phyloP scores from a whole-genome alignment of 306 rosid species.

The Castanea sativa region DNA sequence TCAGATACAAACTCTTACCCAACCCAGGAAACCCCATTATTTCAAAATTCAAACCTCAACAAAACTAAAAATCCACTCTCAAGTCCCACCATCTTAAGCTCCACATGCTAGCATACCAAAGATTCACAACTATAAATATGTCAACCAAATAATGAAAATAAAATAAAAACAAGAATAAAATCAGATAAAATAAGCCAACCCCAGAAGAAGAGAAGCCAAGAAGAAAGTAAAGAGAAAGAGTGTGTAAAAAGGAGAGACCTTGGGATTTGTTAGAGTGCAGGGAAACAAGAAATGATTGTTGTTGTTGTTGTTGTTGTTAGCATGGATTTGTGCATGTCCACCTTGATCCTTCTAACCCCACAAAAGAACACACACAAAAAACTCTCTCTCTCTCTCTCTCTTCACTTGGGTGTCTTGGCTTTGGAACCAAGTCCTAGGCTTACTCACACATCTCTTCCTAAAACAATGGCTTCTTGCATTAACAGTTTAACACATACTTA shows the following conservation, averaged over 20 bases:
- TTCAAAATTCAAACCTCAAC: not conserved
- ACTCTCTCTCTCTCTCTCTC: not conserved
- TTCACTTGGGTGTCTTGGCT: not conserved
- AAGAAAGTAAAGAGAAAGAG: not conserved
- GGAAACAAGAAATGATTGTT: slow-evolving; percentile 25
- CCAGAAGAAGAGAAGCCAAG: not conserved
- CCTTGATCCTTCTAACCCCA: slow-evolving; percentile 9
- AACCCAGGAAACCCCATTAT: slow-evolving; percentile 20
- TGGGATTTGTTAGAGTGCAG: slow-evolving; percentile 11
- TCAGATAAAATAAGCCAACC: not conserved
- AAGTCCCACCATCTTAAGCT: slow-evolving; percentile 22
- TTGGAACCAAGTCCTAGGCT: slow-evolving; percentile 24
- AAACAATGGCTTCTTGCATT: slow-evolving; percentile 24
- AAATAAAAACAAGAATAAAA: not conserved
- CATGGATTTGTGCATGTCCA: slow-evolving; percentile 23
- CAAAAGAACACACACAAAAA: not conserved
- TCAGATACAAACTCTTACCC: slow-evolving; percentile 10
- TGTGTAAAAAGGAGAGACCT: slow-evolving; percentile 25
- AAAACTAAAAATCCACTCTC: not conserved
- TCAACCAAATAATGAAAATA: not conserved
- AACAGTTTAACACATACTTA: slow-evolving; percentile 14
- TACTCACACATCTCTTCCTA: slow-evolving; percentile 23
- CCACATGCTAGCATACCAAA: slow-evolving; percentile 25
- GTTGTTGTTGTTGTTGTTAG: not conserved
- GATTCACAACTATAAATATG: slow-evolving; percentile 17